A percentile compares a stretch with the other conserved stretches of the same genome.
Conservation (phyloP, 129 eudicot species). For the Calendula officinalis region DNA sequence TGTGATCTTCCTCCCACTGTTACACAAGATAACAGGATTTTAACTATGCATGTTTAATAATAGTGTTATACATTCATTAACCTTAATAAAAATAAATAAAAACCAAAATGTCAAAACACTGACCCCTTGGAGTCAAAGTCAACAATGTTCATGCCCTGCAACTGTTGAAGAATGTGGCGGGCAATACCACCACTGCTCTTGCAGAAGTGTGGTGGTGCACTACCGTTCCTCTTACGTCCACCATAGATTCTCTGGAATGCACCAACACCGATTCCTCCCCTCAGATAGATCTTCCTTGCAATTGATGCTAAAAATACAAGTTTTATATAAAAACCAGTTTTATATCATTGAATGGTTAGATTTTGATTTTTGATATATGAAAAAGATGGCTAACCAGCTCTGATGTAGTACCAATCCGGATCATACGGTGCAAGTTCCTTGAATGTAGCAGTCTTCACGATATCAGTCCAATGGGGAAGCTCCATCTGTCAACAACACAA, state of each 20-base stretch:
- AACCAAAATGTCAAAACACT: constrained; percentile 29
- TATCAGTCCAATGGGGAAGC: constrained; percentile 67
- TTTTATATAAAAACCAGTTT: background rate
- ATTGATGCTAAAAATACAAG: constrained; percentile 44
- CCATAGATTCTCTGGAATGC: constrained; percentile 77
- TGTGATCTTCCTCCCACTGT: constrained; percentile 43
- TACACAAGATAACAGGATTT: background rate
- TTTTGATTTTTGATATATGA: background rate
- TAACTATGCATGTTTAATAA: too few relatives aligned
- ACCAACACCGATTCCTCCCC: constrained; percentile 82
- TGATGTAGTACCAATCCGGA: constrained; percentile 72
- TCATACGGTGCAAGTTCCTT: constrained; percentile 88
- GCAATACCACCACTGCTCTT: constrained; percentile 68
- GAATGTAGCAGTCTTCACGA: constrained; percentile 56
- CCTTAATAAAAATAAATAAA: too few relatives aligned
- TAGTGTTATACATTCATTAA: too few relatives aligned
- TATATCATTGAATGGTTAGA: too few relatives aligned
- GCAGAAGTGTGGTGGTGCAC: constrained; percentile 74
- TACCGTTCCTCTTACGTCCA: constrained; percentile 80
- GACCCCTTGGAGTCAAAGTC: constrained; percentile 66
- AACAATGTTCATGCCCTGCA: constrained; percentile 60
- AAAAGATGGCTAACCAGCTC: constrained; percentile 49
- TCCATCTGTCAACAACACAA: constrained; percentile 39
- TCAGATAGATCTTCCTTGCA: constrained; percentile 69
- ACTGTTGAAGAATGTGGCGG: constrained; percentile 68